phyloP scores from a whole-genome alignment of 2,329 filamentous ascomycete genomes.

The Epichloe gansuensis region DNA sequence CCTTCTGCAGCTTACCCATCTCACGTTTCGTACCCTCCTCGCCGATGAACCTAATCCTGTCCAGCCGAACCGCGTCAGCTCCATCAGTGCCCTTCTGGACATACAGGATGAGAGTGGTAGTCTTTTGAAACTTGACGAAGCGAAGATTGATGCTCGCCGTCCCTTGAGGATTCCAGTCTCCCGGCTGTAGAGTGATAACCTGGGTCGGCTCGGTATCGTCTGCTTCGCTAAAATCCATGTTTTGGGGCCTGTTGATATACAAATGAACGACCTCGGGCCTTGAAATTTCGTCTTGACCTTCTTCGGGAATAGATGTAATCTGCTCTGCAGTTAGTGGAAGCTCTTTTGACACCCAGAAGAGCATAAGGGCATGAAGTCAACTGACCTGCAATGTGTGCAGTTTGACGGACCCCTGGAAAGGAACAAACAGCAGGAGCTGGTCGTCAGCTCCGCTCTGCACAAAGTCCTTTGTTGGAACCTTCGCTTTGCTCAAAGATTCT shows the following conservation, averaged over 20 bases:
- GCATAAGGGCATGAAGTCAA: neutral
- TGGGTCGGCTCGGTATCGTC: conserved; percentile 78
- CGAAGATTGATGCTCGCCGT: conserved; percentile 64
- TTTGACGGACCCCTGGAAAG: conserved; percentile 80
- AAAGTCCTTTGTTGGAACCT: conserved; percentile 56
- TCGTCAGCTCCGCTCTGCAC: conserved; percentile 95
- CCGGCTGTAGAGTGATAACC: conserved; percentile 56
- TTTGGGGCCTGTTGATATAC: conserved; percentile 79
- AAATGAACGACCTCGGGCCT: conserved; percentile 74
- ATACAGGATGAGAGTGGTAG: conserved; percentile 76
- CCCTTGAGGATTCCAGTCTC: conserved; percentile 72
- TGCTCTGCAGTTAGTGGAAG: conserved; percentile 26
- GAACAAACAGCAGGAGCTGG: conserved; percentile 85
- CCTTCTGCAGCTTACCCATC: conserved; percentile 91
- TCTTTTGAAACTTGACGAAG: conserved; percentile 96
- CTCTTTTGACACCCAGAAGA: neutral
- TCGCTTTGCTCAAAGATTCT: conserved; percentile 45
- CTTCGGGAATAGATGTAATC: conserved; percentile 68
- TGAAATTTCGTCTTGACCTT: conserved; percentile 62
- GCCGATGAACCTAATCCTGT: conserved; percentile 69
- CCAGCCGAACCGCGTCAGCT: conserved; percentile 74
- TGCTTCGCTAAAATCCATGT: conserved; percentile 89
- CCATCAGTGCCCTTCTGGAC: conserved; percentile 76
- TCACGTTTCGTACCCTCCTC: conserved; percentile 86
- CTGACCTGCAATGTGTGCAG: conserved; percentile 66